Base-by-base conservation (phyloP, 805 yeast species). In the Yarrowia sp. region DNA sequence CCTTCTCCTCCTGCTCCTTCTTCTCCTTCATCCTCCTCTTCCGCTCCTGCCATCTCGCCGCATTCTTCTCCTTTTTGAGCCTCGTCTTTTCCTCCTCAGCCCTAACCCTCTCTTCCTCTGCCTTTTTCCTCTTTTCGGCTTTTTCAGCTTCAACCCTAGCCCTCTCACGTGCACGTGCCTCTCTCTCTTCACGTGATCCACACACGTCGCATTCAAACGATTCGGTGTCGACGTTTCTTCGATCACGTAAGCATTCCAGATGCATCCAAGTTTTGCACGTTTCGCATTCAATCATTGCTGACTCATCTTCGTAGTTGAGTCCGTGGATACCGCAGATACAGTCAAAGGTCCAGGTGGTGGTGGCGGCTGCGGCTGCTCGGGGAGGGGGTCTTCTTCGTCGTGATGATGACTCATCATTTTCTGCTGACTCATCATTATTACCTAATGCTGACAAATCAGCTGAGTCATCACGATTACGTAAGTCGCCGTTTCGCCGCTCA, bases 251-350 rank as follows among this genome's bases (percentile, higher is more conserved):
- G 64, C 80, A 78, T 13, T 67, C 71, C 3, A 70, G 73, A 68
- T 78, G 81, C 74, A 78, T 77, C 81, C 81, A 78, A 13, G 74
- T 72, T 17, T 70, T 70, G 67, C 81, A 78, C 50, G 72, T 73
- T 7, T 71, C 77, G 66, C 81, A 78, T 50, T 72, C 74, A 17
- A 78, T 74, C 67, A 75, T 73, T 51, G 69, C 68, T 32, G 66
- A 66, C 1, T 79, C 80, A 66, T 78, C 81, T 63, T 79, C 81
- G 66, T 71, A 76, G 68, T 78, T 76, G 15, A 70, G 69, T 15
- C 78, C 77, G 60, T 72, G 70, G 8, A 73, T 68, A 8, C 81
- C 81, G 66, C 81, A 79, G 10, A 57, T 14, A 64, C 81, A 78
- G 65, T 78, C 80, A 67, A 78, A 78, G 42, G 71, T 68, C 81